These are phyloP conservation scores for Clohesyomyces aquaticus DNA, from an alignment of 495 filamentous ascomycete genomes.

Conservation along the genomic window DNA sequence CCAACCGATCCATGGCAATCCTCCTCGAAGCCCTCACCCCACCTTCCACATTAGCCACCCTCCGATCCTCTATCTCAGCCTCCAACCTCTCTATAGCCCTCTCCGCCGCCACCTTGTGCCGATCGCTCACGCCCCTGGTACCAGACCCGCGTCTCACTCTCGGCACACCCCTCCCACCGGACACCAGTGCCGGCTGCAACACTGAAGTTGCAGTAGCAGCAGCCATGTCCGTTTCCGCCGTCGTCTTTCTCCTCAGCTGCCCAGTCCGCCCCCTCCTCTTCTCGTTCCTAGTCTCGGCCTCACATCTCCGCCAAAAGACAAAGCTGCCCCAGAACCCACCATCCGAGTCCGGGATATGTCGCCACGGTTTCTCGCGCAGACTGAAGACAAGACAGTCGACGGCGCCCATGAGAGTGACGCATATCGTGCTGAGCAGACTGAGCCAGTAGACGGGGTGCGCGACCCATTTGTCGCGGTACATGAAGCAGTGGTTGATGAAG, in stretches of 20 bases:
- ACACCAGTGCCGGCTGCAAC: too few species aligned
- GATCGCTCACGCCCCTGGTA: conserved; percentile 12
- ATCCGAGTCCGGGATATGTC: conserved; percentile 55
- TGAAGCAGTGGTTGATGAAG: conserved; percentile 63
- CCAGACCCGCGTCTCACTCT: neutral
- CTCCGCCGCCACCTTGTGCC: conserved; percentile 12
- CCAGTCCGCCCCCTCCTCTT: neutral
- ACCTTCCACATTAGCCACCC: conserved; percentile 9
- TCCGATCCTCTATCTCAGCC: conserved; percentile 39
- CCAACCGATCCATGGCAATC: neutral
- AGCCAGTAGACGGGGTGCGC: conserved; percentile 58
- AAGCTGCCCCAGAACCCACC: conserved; percentile 52
- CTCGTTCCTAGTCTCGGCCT: neutral
- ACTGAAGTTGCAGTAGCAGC: neutral
- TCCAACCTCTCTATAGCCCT: conserved; percentile 26
- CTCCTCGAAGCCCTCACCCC: neutral
- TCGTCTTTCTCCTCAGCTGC: neutral
- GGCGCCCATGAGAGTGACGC: conserved; percentile 62
- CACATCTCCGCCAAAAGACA: conserved; percentile 44
- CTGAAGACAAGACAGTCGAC: conserved; percentile 70
- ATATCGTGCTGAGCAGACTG: conserved; percentile 58
- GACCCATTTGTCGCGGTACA: conserved; percentile 60
- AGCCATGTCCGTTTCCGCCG: neutral
- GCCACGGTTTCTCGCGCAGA: conserved; percentile 70
- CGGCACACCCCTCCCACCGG: too few species aligned